phyloP scores from a whole-genome alignment of 108 stramenopile species.

The Cyclotella sp. region DNA sequence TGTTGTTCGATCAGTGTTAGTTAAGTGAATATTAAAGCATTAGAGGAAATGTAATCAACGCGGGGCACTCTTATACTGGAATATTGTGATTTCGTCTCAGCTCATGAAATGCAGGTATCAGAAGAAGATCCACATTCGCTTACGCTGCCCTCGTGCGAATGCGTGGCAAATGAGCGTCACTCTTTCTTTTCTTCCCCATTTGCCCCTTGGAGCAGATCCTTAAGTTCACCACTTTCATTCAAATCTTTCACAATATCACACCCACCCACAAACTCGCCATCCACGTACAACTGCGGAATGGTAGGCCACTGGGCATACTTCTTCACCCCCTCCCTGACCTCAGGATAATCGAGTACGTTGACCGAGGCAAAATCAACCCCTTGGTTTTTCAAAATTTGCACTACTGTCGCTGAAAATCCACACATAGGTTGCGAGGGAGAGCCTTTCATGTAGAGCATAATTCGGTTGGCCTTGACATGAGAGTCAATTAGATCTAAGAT shows the following conservation, averaged over 20 bases:
- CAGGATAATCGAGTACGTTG: conserved; percentile 97
- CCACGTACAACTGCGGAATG: conserved; percentile 96
- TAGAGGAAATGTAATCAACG: no score
- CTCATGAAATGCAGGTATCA: not conserved
- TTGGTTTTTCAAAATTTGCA: conserved; percentile 84
- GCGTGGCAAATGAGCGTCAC: not conserved
- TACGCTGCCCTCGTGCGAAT: conserved; percentile 11
- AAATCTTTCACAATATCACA: conserved; percentile 94
- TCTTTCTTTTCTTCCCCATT: conserved; percentile 21
- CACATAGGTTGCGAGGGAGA: conserved; percentile 95
- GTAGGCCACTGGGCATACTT: conserved; percentile 89
- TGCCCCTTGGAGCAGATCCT: conserved; percentile 75
- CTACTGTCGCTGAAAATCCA: conserved; percentile 94
- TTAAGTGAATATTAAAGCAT: no score
- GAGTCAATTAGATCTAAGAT: conserved; percentile 69
- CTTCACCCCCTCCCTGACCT: conserved; percentile 97
- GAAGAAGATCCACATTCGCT: conserved; percentile 12
- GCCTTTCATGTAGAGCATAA: conserved; percentile 99
- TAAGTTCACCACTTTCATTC: conserved; percentile 92
- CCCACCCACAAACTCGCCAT: conserved; percentile 97
- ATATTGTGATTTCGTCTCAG: not conserved
- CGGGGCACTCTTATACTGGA: no score
- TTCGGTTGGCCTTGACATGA: conserved; percentile 75
- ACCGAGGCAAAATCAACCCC: conserved; percentile 95
- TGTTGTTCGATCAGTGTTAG: no score